Conservation (phyloP, 2,329 filamentous ascomycete genomes). For the Colletotrichum lindemuthianum region DNA sequence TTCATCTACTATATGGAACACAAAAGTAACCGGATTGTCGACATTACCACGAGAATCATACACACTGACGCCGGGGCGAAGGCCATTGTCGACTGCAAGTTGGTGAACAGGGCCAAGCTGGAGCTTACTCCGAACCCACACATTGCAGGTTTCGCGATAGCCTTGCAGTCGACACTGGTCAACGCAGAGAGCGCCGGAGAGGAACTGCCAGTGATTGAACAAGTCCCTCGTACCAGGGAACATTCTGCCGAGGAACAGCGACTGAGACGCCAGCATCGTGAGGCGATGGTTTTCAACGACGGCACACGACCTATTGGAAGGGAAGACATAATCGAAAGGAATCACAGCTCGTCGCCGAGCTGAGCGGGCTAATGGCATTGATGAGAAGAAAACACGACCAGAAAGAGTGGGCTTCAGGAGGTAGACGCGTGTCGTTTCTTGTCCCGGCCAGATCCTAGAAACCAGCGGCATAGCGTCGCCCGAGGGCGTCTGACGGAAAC, state of each 20-base stretch:
- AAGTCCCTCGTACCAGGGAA: conserved; percentile 53
- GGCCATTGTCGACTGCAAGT: conserved; percentile 61
- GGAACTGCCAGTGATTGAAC: conserved; percentile 39
- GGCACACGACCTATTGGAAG: conserved; percentile 78
- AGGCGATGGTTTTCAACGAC: conserved; percentile 92
- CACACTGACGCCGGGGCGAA: conserved; percentile 61
- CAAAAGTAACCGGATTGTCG: conserved; percentile 63
- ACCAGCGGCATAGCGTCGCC: too few species aligned
- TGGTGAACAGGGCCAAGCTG: conserved; percentile 48
- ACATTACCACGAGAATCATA: conserved; percentile 61
- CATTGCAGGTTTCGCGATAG: conserved; percentile 44
- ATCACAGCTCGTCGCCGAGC: conserved; percentile 52
- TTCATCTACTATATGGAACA: conserved; percentile 62
- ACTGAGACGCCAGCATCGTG: conserved; percentile 78
- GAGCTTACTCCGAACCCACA: conserved; percentile 26
- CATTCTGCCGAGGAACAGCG: conserved; percentile 75
- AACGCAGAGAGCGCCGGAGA: conserved; percentile 42
- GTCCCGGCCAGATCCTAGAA: too few species aligned
- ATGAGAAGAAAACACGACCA: not conserved
- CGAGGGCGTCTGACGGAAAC: too few species aligned
- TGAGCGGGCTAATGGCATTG: conserved; percentile 27
- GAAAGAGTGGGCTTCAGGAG: not conserved
- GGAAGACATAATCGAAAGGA: conserved; percentile 81
- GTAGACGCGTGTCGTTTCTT: not conserved
- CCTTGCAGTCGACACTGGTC: conserved; percentile 47